Evolutionary conservation across 306 rosid species (phyloP).

Genomic region (Leucaena leucocephala): DNA sequence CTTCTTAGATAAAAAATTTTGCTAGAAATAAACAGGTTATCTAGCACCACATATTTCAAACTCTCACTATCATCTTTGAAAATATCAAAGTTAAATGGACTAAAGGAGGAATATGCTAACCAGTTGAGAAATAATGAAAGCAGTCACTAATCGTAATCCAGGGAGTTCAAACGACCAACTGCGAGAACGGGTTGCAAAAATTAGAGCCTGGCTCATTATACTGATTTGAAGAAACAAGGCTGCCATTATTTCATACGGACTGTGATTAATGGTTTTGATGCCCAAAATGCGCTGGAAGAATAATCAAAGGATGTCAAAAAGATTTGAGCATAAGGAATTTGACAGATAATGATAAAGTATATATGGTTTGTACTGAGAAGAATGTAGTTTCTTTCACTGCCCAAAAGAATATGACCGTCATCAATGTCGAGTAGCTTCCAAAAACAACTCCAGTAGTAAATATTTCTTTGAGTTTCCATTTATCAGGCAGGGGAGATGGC

Average conservation of each 20-base stretch:
- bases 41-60: background rate
- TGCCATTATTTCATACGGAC: conserved; percentile 62
- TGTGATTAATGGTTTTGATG: conserved; percentile 47
- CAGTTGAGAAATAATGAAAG: conserved; percentile 80
- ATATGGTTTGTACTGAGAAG: conserved; percentile 64
- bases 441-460: conserved; percentile 90
- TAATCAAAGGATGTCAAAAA: conserved; percentile 21
- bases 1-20: background rate
- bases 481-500: conserved; percentile 98
- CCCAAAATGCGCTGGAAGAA: conserved; percentile 67
- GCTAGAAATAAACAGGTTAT: background rate
- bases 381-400: conserved; percentile 62
- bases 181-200: conserved; percentile 92
- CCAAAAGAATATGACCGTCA: conserved; percentile 97
- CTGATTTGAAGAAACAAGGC: conserved; percentile 96
- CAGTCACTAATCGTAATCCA: conserved; percentile 60
- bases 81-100: background rate
- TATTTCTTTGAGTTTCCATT: conserved; percentile 92
- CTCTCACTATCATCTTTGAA: too few relatives aligned
- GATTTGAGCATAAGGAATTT: conserved; percentile 19
- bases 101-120: conserved; percentile 48
- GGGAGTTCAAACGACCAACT: conserved; percentile 97
- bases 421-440: conserved; percentile 90
- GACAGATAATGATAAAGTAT: background rate
- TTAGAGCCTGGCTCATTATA: conserved; percentile 94